These are phyloP conservation scores for Alternaria arbusti DNA, from an alignment of 2,329 filamentous ascomycete species.

Conservation along the genomic window DNA sequence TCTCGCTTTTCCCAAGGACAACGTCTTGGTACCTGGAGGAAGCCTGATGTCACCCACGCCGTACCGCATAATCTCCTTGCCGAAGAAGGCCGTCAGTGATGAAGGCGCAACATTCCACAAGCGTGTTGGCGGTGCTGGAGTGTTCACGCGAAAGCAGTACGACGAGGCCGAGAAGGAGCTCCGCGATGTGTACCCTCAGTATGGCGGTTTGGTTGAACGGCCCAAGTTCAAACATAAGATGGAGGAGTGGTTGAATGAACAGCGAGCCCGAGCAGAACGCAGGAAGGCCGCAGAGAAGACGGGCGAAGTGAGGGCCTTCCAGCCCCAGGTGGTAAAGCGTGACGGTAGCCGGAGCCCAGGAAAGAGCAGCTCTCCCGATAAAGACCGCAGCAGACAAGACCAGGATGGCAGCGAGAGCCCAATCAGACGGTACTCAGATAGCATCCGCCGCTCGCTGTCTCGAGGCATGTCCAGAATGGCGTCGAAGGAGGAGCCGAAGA, in stretches of 20 bases:
- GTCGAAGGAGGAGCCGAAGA: constrained; percentile 23
- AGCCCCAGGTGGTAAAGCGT: constrained; percentile 7
- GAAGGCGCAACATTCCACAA: background rate
- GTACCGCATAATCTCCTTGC: constrained; percentile 26
- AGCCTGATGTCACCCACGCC: constrained; percentile 27
- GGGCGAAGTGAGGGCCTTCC: constrained; percentile 12
- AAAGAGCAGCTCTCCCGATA: background rate
- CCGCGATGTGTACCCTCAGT: constrained; percentile 36
- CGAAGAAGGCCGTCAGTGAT: constrained; percentile 5
- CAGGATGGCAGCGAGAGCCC: constrained; percentile 15
- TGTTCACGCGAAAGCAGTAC: constrained; percentile 29
- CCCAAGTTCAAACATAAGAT: constrained; percentile 37
- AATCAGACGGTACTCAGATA: constrained; percentile 27
- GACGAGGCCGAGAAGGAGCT: constrained; percentile 37
- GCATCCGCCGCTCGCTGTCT: constrained; percentile 25
- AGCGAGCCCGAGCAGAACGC: constrained; percentile 25
- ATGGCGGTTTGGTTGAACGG: constrained; percentile 40
- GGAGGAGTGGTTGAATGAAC: constrained; percentile 35
- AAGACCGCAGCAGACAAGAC: background rate
- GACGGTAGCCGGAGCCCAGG: background rate
- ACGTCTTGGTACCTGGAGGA: constrained; percentile 19
- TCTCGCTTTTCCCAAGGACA: constrained; percentile 41
- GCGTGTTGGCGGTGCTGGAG: background rate
- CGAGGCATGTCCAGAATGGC: constrained; percentile 7
- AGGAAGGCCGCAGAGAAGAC: constrained; percentile 17